phyloP scores from a whole-genome alignment of 768 basidiomycete species.

The Kwoniella bestiolae region DNA sequence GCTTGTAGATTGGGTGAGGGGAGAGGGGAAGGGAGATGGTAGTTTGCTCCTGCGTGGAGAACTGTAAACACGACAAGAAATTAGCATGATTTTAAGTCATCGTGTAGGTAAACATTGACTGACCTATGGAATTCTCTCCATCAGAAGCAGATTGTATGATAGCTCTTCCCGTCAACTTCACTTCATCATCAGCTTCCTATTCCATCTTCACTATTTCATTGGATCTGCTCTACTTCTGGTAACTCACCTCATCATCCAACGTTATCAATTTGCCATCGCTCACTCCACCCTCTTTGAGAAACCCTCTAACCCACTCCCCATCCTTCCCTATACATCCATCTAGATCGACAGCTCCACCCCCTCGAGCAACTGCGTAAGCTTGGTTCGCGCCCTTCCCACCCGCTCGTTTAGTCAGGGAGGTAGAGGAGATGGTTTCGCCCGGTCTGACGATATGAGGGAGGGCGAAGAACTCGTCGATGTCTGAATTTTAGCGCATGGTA shows the following conservation, averaged over 20 bases:
- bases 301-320: conserved; percentile 48
- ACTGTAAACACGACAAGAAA: conserved; percentile 31
- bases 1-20: conserved; percentile 50
- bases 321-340: conserved; percentile 56
- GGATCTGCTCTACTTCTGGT: no score
- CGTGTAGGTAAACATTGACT: conserved; percentile 17
- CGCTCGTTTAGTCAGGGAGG: conserved; percentile 50
- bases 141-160: conserved; percentile 59
- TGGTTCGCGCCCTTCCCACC: conserved; percentile 62
- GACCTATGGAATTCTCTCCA: conserved; percentile 60
- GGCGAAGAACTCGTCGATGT: conserved; percentile 56
- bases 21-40: conserved; percentile 32
- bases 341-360: conserved; percentile 51
- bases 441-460: conserved; percentile 53
- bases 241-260: conserved; percentile 46
- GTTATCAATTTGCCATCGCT: conserved; percentile 36
- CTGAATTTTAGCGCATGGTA: conserved; percentile 26
- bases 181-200: no score
- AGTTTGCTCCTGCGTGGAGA: conserved; percentile 56
- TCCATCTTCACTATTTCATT: no score
- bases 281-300: conserved; percentile 52
- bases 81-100: background rate
- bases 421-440: conserved; percentile 60
- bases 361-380: conserved; percentile 57
- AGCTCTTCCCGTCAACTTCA: conserved; percentile 59